Evolutionary conservation across 345 rosid species (phyloP), one percentile per base, ranked within the genome.

Genomic region (Excoecaria agallocha): DNA sequence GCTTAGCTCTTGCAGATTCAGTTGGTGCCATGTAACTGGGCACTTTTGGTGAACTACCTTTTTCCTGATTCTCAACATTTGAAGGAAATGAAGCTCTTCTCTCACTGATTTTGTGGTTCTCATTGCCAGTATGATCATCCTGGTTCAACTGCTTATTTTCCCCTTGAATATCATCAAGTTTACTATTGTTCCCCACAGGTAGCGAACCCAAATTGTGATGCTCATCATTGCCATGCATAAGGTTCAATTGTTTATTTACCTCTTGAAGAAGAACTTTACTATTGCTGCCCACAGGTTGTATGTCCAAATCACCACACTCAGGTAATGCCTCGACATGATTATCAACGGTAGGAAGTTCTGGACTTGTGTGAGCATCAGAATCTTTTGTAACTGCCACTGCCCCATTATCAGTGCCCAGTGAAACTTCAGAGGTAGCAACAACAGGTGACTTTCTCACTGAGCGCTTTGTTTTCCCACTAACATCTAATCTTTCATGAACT

Each of bases 21-120:
- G 97, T 93, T 60, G 95, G 90, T 58, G 91, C 92, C 98, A 90
- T 93, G 72, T 91, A 93, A 83, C 97, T 87, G 13, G 95, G 97
- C 64, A 87, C 77, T 73, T 85, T 91, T 17, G 86, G 64, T n/a
- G 84, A 75, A 66, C 82, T 84, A 15, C 78, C 92, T 57, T 86
- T 84, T 30, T 89, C 90, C 76, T 82, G 84, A 70, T 75, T 77
- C 74, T 87, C 90, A 75, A 86, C 74, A 79, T 81, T 89, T 54
- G 84, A 85, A 78, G 92, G 93, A 38, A 89, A 71, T 35, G 96
- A 91, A 60, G 87, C 84, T 83, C 95, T 85, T 82, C 96, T 87
- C 55, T 86, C 83, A 63, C 81, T 87, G 57, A 71, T 68, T 66
- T 89, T 86, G 72, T 62, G 79, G 82, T 78, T 79, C 69, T 89